These are phyloP conservation scores for Selaginella tamariscina DNA, from an alignment of 75 land plant genomes.

Conservation along the genomic window DNA sequence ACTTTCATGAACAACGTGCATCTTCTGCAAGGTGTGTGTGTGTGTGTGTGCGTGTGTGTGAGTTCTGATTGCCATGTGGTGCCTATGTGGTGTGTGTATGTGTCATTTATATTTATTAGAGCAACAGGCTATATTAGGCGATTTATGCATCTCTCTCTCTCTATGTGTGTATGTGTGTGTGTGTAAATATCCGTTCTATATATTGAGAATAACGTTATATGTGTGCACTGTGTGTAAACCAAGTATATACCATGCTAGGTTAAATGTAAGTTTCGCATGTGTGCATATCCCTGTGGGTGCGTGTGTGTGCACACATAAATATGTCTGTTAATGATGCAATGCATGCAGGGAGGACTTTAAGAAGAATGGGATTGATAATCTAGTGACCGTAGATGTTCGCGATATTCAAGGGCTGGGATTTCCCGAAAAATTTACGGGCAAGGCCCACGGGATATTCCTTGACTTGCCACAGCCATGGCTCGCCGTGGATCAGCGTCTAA, in stretches of 20 bases:
- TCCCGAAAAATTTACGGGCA: slow-evolving; percentile 37
- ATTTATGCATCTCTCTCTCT: too few species aligned
- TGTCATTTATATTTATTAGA: background rate
- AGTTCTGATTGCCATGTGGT: background rate
- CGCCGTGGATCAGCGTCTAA: slow-evolving; percentile 63
- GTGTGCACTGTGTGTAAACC: background rate
- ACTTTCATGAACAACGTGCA: slow-evolving; percentile 91
- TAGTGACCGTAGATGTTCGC: slow-evolving; percentile 54
- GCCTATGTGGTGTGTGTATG: background rate
- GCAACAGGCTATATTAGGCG: background rate
- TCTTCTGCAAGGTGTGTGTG: slow-evolving; percentile 52
- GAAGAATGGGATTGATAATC: slow-evolving; percentile 27
- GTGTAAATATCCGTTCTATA: background rate
- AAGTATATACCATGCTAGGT: background rate
- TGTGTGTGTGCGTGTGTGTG: background rate
- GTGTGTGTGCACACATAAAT: too few species aligned
- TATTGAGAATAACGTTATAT: background rate
- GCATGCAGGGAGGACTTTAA: slow-evolving; percentile 42
- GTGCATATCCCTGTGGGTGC: background rate
- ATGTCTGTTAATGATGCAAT: too few species aligned
- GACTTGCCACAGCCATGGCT: slow-evolving; percentile 96
- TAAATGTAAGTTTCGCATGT: background rate
- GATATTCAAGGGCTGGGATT: slow-evolving; percentile 92
- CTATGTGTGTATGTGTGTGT: too few species aligned
- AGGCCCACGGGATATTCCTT: slow-evolving; percentile 64